These are phyloP conservation scores for Podila horticola DNA, from an alignment of 192 early-diverging fungal genomes.

Conservation along the genomic window DNA sequence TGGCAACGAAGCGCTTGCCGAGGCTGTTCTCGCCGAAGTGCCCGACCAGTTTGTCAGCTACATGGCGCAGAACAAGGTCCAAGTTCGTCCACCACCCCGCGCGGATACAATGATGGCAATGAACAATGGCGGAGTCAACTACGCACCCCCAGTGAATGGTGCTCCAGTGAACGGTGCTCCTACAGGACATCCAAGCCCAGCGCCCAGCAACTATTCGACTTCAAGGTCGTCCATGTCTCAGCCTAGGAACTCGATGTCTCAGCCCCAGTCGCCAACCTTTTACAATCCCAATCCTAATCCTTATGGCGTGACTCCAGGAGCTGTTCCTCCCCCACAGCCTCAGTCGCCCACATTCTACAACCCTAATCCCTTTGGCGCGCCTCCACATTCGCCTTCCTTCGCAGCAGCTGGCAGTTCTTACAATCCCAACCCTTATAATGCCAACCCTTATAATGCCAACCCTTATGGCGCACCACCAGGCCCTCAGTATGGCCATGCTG, in stretches of 20 bases:
- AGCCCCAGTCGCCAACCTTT: neutral
- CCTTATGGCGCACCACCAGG: neutral
- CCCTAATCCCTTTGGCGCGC: neutral
- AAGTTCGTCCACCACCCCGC: conserved; percentile 36
- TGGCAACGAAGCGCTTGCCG: conserved; percentile 47
- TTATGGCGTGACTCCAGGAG: neutral
- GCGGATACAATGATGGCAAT: conserved; percentile 43
- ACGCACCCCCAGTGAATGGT: conserved; percentile 2
- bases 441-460: neutral
- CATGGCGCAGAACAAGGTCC: conserved; percentile 53
- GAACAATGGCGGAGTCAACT: conserved; percentile 31
- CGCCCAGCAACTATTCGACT: neutral
- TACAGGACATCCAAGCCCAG: neutral
- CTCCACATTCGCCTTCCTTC: neutral
- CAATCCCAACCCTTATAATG: neutral
- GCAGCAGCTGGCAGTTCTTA: neutral
- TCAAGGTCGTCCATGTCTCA: neutral
- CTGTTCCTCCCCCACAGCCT: neutral
- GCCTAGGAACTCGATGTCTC: neutral
- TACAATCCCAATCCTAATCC: conserved; percentile 1
- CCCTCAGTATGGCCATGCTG: no score
- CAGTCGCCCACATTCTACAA: neutral
- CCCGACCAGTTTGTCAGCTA: conserved; percentile 68
- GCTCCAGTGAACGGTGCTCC: neutral
- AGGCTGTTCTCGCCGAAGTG: conserved; percentile 67